Percentiles rank a stretch among this genome's conserved stretches.
Evolutionary conservation across 257 asterid genomes (phyloP).

Genomic region (Solanum tarijense): DNA sequence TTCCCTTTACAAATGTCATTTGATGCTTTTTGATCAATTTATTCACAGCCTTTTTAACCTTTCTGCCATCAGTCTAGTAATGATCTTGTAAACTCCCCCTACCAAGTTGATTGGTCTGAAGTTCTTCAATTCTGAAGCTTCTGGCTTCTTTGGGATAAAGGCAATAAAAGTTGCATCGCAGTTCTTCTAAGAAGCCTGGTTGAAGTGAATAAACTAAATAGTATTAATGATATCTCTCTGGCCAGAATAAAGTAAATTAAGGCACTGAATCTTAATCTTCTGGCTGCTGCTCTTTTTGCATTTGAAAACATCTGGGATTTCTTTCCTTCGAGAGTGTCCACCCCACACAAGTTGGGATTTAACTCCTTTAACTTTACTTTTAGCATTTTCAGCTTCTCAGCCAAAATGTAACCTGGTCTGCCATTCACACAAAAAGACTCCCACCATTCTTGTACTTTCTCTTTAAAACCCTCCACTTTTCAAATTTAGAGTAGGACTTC

Average conservation of each 20-base stretch:
- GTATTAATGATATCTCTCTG: too few relatives aligned
- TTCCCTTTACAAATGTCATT: background rate
- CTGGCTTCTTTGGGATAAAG: background rate
- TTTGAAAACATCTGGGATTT: too few relatives aligned
- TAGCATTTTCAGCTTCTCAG: background rate
- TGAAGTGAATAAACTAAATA: too few relatives aligned
- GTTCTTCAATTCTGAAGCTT: background rate
- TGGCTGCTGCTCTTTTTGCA: too few relatives aligned
- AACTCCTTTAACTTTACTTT: background rate
- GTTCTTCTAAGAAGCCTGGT: too few relatives aligned
- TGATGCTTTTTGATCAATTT: background rate
- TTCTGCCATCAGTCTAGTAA: background rate
- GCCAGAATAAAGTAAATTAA: too few relatives aligned
- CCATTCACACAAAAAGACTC: background rate
- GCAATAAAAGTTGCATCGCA: too few relatives aligned
- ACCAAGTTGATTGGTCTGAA: background rate
- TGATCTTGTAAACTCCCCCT: background rate
- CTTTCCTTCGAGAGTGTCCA: too few relatives aligned
- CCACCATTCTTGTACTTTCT: background rate
- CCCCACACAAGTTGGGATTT: too few relatives aligned
- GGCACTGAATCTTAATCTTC: too few relatives aligned
- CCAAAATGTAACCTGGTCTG: background rate
- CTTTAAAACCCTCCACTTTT: background rate
- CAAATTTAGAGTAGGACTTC: background rate
- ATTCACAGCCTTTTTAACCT: background rate